phyloP scores from a whole-genome alignment of 768 basidiomycete species.

The Lentinula lateritia region DNA sequence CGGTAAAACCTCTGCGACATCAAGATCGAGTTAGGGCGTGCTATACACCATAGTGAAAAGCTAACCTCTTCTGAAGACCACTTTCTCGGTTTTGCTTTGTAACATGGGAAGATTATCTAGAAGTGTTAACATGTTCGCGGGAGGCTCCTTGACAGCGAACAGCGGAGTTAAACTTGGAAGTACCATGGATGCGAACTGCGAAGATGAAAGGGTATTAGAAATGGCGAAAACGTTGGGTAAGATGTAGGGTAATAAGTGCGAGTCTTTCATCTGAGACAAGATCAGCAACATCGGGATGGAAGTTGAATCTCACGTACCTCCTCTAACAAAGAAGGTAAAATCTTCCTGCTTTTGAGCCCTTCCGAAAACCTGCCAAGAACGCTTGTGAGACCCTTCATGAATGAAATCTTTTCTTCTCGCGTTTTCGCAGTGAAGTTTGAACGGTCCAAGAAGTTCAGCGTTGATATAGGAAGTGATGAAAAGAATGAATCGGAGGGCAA shows the following conservation, averaged over 20 bases:
- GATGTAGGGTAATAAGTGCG: constrained; percentile 87
- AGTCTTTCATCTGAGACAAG: constrained; percentile 79
- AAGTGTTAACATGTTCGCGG: constrained; percentile 93
- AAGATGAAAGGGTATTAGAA: constrained; percentile 65
- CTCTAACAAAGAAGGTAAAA: constrained; percentile 87
- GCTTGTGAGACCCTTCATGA: constrained; percentile 82
- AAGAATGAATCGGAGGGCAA: constrained; percentile 88
- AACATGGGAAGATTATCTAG: constrained; percentile 85
- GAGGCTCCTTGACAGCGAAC: constrained; percentile 89
- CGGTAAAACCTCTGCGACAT: constrained; percentile 77
- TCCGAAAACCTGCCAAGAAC: constrained; percentile 87
- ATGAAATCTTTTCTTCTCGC: constrained; percentile 92
- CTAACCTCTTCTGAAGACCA: constrained; percentile 84
- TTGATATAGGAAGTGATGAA: constrained; percentile 92
- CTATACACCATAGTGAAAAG: constrained; percentile 10
- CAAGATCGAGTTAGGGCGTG: neutral
- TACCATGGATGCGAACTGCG: constrained; percentile 77
- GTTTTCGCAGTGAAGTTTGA: constrained; percentile 94
- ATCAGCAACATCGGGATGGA: neutral
- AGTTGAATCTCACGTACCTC: constrained; percentile 48
- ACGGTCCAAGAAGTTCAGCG: constrained; percentile 92
- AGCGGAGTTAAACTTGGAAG: constrained; percentile 86
- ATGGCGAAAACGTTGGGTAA: constrained; percentile 95
- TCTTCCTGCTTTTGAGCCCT: constrained; percentile 79
- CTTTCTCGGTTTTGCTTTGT: constrained; percentile 84